Evolutionary conservation across 805 yeast species (phyloP), one percentile per base, ranked within the genome.

Genomic region (Lachancea quebecensis): DNA sequence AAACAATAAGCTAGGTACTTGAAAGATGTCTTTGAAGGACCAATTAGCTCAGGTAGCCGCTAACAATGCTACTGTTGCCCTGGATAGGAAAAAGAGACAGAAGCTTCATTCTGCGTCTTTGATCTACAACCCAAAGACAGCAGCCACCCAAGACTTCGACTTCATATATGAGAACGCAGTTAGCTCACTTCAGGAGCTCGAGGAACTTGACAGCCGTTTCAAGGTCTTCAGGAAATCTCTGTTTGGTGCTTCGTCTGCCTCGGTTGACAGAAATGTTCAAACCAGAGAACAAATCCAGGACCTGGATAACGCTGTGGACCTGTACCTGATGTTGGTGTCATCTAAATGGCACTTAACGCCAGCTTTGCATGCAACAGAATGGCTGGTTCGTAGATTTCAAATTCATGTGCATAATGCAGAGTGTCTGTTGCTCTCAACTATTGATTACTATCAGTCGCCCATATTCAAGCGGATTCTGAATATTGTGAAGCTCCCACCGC

Each of bases 111-210:
- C 95, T 33, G 82, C 87, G 34, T 93, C 99, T 39, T 77, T 93
- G 52, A 75, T 93, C 25, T 90, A 83, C 63, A 95, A 87, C 36
- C 74, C 96, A 9, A 80, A 82, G 56, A 81, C 79, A 49, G 99
- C 99, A 14, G 86, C 95, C n/a, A 77, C 90, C 31, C 98, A 93
- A 69, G 99, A 93, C 63, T 90, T 78, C 58, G 96, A 89, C 54
- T 73, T 82, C 38, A 80, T 93, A 47, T 85, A 74, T 58, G 76
- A 81, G 42, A 77, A 77, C 45, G 83, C 93, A 2, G 56, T 76
- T 6, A 93, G 85, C 46, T 95, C 95, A 0, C 71, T 90, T 38
- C 79, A 77, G 28, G 90, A 85, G 54, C 70, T 93, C 42, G 77
- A 75, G 38, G 69, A 75, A 15, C 64, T 91, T 27, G 97, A 93